phyloP scores from a whole-genome alignment of 495 filamentous ascomycete species.

The Tuber indicum region DNA sequence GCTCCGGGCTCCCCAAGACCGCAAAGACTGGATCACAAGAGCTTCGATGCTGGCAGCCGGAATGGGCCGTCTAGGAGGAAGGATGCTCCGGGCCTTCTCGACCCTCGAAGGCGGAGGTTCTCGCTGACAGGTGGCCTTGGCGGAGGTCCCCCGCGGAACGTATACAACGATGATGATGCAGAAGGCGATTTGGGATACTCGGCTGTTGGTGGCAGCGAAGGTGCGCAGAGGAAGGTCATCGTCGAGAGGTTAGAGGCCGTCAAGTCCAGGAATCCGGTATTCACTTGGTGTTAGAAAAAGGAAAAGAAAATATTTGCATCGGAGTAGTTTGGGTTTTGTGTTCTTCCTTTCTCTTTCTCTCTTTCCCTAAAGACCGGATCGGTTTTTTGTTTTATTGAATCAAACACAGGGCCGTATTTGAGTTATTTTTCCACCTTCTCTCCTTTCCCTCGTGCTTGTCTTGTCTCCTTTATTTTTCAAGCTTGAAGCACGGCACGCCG shows the following conservation, averaged over 20 bases:
- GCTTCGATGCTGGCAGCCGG: constrained; percentile 29
- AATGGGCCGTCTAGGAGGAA: constrained; percentile 10
- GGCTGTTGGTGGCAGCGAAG: constrained; percentile 87
- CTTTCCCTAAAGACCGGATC: background rate
- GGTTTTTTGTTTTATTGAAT: background rate
- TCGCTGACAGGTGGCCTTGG: constrained; percentile 21
- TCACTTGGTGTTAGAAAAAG: constrained; percentile 79
- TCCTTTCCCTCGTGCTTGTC: constrained; percentile 9
- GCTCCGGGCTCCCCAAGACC: constrained; percentile 27
- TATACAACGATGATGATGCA: constrained; percentile 60
- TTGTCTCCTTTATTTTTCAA: background rate
- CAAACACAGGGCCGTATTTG: background rate
- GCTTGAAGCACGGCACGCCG: constrained; percentile 2
- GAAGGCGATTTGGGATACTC: constrained; percentile 94
- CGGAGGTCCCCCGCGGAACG: constrained; percentile 30
- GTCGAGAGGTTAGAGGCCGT: constrained; percentile 92
- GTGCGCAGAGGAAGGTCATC: constrained; percentile 83
- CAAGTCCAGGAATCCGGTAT: constrained; percentile 89
- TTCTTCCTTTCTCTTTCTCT: constrained; percentile 7
- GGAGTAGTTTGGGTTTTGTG: constrained; percentile 9
- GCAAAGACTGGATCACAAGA: constrained; percentile 26
- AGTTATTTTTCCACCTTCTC: constrained; percentile 1
- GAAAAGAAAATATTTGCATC: background rate
- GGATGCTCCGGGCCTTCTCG: constrained; percentile 21
- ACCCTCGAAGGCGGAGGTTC: constrained; percentile 32